Evolutionary conservation across 768 basidiomycete genomes (phyloP).

Genomic region (Boletellus emodensis): DNA sequence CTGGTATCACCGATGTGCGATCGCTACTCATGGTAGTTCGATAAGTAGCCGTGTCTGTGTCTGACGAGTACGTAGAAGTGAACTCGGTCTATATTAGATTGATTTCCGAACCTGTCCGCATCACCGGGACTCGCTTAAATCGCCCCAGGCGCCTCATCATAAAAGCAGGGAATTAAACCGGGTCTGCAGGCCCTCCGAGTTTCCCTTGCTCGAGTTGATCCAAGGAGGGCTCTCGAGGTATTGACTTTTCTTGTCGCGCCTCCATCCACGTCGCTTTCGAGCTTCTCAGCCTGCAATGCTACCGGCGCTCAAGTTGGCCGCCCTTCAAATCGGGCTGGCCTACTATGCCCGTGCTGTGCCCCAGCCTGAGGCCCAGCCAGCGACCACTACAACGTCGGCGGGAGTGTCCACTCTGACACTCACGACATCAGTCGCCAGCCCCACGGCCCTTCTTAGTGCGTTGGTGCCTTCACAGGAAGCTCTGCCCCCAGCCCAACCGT

Average conservation of each 20-base stretch:
- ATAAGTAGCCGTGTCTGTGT: background rate
- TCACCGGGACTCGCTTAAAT: background rate
- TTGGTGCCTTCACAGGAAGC: conserved; percentile 62
- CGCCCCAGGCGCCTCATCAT: background rate
- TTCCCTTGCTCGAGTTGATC: background rate
- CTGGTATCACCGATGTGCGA: no score
- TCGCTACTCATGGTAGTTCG: background rate
- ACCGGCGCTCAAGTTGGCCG: conserved; percentile 11
- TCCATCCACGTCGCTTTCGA: background rate
- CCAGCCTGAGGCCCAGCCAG: conserved; percentile 2
- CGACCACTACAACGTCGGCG: conserved; percentile 12
- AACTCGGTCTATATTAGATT: no score
- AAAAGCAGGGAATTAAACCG: background rate
- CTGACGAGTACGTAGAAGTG: background rate
- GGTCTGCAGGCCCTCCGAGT: background rate
- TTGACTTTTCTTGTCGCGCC: background rate
- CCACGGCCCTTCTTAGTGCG: conserved; percentile 50
- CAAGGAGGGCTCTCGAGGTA: no score
- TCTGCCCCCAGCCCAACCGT: conserved; percentile 64
- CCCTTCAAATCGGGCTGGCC: conserved; percentile 14
- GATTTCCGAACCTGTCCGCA: background rate
- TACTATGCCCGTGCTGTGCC: conserved; percentile 15
- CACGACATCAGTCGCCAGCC: conserved; percentile 61
- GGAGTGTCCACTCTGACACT: conserved; percentile 38
- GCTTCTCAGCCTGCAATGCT: conserved; percentile 29